Percentiles rank a stretch among this genome's conserved stretches.
Conservation (phyloP, 805 yeast genomes). For the Candida palmyrensis region DNA sequence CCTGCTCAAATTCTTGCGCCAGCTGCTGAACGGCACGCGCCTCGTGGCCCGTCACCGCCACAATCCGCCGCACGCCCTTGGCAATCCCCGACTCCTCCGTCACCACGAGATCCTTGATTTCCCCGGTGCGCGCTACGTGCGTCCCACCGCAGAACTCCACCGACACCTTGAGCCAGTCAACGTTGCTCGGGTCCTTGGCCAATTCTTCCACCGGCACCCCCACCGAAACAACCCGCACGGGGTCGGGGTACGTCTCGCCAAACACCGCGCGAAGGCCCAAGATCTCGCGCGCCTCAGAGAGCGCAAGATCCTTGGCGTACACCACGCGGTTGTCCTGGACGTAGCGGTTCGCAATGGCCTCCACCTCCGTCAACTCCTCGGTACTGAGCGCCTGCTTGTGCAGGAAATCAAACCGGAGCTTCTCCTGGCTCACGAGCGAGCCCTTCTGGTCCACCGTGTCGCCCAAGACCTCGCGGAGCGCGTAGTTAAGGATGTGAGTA, state of each 20-base stretch:
- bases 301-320: constrained; percentile 76
- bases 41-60: constrained; percentile 89
- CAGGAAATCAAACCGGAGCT: constrained; percentile 92
- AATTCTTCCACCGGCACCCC: constrained; percentile 87
- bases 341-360: constrained; percentile 63
- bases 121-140: constrained; percentile 88
- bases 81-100: constrained; percentile 97
- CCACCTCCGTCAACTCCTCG: constrained; percentile 71
- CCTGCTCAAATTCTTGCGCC: constrained; percentile 65
- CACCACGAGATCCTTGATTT: constrained; percentile 84
- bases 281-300: constrained; percentile 68
- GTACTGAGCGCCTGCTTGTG: constrained; percentile 80
- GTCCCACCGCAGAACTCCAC: constrained; percentile 99
- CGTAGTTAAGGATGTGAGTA: constrained; percentile 90
- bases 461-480: constrained; percentile 81
- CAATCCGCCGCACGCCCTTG: constrained; percentile 97
- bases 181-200: constrained; percentile 61
- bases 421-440: constrained; percentile 92
- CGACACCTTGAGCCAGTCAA: constrained; percentile 73
- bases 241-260: constrained; percentile 98
- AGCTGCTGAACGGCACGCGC: constrained; percentile 87
- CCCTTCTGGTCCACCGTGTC: constrained; percentile 92
- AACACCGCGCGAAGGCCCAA: constrained; percentile 93
- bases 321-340: constrained; percentile 70
- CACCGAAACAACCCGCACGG: constrained; percentile 95